Evolutionary conservation across 208 protist species (phyloP).

Genomic region (Crithidia mellificae): DNA sequence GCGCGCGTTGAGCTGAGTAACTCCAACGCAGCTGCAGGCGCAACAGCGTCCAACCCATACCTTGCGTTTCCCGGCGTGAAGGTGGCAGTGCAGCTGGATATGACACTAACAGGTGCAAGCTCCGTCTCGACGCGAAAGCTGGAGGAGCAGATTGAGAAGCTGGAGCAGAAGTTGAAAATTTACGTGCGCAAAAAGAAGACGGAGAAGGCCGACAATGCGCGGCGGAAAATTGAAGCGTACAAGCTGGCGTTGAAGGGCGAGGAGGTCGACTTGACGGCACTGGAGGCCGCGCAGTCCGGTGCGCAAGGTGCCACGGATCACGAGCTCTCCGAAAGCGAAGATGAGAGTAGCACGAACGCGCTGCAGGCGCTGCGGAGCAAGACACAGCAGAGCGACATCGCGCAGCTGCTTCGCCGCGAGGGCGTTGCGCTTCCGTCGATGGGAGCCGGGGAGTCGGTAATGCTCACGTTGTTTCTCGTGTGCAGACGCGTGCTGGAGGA

Average conservation of each 20-base stretch:
- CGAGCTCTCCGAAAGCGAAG: slow-evolving; percentile 76
- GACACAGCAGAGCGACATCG: slow-evolving; percentile 37
- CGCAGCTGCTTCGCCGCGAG: slow-evolving; percentile 64
- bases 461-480: slow-evolving; percentile 57
- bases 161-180: slow-evolving; percentile 90
- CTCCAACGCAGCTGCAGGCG: slow-evolving; percentile 7
- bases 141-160: slow-evolving; percentile 88
- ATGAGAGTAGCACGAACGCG: slow-evolving; percentile 37
- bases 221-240: slow-evolving; percentile 64
- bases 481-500: slow-evolving; percentile 52
- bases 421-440: slow-evolving; percentile 78
- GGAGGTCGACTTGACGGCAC: slow-evolving; percentile 59
- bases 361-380: slow-evolving; percentile 28
- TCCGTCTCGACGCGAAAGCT: slow-evolving; percentile 73
- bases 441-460: slow-evolving; percentile 72
- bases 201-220: slow-evolving; percentile 70
- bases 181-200: slow-evolving; percentile 85
- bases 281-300: slow-evolving; percentile 27
- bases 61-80: slow-evolving; percentile 76
- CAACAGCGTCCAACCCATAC: slow-evolving; percentile 32
- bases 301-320: slow-evolving; percentile 36
- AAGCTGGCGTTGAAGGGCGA: slow-evolving; percentile 66
- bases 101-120: slow-evolving; percentile 57
- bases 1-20: slow-evolving; percentile 52
- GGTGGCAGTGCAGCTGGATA: slow-evolving; percentile 71